A percentile compares a stretch with the other conserved stretches of the same genome.
Conservation (phyloP, 164 flowering plant genomes). For the Chimonanthus salicifolius region DNA sequence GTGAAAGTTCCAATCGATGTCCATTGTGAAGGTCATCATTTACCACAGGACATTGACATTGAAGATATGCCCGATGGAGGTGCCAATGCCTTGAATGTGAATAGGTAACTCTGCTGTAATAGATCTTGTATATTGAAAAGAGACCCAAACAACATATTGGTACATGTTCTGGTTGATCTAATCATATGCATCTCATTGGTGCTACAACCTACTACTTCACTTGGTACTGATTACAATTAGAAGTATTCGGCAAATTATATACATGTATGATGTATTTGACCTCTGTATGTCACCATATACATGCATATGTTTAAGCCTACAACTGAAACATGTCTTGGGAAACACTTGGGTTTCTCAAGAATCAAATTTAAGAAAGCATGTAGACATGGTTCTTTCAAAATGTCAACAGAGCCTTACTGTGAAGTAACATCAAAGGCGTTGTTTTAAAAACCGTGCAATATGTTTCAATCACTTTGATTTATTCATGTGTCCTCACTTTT, state of each 20-base stretch:
- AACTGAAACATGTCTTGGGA: neutral
- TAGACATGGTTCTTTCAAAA: neutral
- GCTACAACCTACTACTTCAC: neutral
- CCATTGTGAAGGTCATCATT: conserved; percentile 42
- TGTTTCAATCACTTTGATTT: neutral
- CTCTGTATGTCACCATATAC: neutral
- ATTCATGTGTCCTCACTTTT: conserved; percentile 3
- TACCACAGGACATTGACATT: conserved; percentile 56
- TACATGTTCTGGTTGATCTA: neutral
- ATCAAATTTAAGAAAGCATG: too few relatives aligned
- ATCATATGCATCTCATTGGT: neutral
- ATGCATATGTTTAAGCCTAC: neutral
- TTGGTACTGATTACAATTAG: neutral
- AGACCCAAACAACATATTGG: neutral
- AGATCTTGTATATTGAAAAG: neutral
- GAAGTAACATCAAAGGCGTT: too few relatives aligned
- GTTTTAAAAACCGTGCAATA: too few relatives aligned
- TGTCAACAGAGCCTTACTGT: too few relatives aligned
- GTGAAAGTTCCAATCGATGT: conserved; percentile 59
- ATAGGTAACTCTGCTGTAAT: conserved; percentile 39
- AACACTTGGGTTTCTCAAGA: too few relatives aligned
- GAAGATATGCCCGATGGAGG: conserved; percentile 90
- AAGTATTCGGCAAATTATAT: too few relatives aligned
- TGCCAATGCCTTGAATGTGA: conserved; percentile 84
- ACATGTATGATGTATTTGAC: neutral